Evolutionary conservation across 345 rosid species (phyloP), one percentile per base, ranked within the genome.

Genomic region (Eucalyptus victrix): DNA sequence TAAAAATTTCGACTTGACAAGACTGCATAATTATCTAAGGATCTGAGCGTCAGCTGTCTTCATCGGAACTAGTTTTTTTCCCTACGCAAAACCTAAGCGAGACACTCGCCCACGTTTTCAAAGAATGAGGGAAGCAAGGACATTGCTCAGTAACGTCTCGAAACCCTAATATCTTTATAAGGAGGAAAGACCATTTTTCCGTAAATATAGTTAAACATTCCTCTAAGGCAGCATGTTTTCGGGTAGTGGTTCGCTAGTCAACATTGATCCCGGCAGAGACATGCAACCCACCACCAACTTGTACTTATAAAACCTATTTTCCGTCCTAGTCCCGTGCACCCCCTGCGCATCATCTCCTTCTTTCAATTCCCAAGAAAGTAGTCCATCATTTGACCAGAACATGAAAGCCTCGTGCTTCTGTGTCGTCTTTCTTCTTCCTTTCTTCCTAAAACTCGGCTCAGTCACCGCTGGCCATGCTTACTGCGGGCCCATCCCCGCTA

Each of bases 401-500:
- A 76, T 76, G 85, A 76, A 23, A 23, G 30, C 85, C 47, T 40
- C 47, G 85, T 21, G 2, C 47, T 21, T 40, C 47, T n/a, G 6
- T 24, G 11, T 58, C 88, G 19, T 87, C 80, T 45, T 87, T 45
- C 24, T 58, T 47, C 81, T n/a, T 28, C 37, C 81, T 44, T 60
- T 58, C 56, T 28, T 50, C 21, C 88, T 34, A 24, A 45, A 26
- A 19, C 88, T 24, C 21, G 44, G 88, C 49, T 54, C 47, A 32
- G 88, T 88, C 72, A 51, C 88, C 44, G n/a, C 40, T 51, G 45
- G 86, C 87, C 88, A 32, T 42, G 54, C 87, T 7, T 67, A 67
- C 65, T 93, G 95, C 9, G 92, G 87, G n/a, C 93, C 94, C 6
- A 30, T 90, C 26, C 32, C 72, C 8, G 97, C 91, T 42, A 67